A percentile compares a stretch with the other conserved stretches of the same genome.
Evolutionary conservation across 1,284 basidiomycete genomes (phyloP).

Genomic region (Naganishia sp.): DNA sequence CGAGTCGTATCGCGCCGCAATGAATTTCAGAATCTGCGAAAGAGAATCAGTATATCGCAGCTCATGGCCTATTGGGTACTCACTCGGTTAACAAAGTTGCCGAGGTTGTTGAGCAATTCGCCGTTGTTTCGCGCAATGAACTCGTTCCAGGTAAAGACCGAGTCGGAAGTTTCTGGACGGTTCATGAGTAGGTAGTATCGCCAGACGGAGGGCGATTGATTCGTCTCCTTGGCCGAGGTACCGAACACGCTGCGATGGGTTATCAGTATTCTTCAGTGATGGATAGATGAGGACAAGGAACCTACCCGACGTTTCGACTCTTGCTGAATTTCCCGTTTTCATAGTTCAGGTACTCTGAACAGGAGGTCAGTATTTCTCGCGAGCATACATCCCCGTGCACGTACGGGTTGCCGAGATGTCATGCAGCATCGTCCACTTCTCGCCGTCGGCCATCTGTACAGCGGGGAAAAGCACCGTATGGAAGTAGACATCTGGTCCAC

Average conservation of each 20-base stretch:
- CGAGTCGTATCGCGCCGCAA: conserved; percentile 80
- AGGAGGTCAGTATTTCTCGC: conserved; percentile 56
- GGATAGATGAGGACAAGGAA: background rate
- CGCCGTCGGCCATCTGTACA: conserved; percentile 83
- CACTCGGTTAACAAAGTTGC: conserved; percentile 95
- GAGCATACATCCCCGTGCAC: conserved; percentile 34
- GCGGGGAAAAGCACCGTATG: conserved; percentile 96
- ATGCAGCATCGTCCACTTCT: conserved; percentile 90
- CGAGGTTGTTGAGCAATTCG: conserved; percentile 92
- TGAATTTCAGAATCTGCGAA: conserved; percentile 74
- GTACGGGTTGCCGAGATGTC: conserved; percentile 92
- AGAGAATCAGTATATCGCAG: conserved; percentile 48
- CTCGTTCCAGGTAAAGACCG: conserved; percentile 96
- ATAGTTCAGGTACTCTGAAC: conserved; percentile 91
- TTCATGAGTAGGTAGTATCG: conserved; percentile 93
- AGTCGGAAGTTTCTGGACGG: conserved; percentile 89
- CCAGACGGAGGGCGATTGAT: conserved; percentile 92
- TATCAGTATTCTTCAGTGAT: background rate
- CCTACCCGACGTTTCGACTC: conserved; percentile 81
- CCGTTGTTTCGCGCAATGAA: conserved; percentile 95
- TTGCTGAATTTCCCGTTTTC: conserved; percentile 99
- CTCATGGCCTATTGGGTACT: conserved; percentile 28
- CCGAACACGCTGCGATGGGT: conserved; percentile 73
- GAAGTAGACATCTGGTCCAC: conserved; percentile 78
- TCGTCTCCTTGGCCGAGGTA: conserved; percentile 88